phyloP scores from a whole-genome alignment of 805 yeast genomes.

The Kodamaea lidongshanica region DNA sequence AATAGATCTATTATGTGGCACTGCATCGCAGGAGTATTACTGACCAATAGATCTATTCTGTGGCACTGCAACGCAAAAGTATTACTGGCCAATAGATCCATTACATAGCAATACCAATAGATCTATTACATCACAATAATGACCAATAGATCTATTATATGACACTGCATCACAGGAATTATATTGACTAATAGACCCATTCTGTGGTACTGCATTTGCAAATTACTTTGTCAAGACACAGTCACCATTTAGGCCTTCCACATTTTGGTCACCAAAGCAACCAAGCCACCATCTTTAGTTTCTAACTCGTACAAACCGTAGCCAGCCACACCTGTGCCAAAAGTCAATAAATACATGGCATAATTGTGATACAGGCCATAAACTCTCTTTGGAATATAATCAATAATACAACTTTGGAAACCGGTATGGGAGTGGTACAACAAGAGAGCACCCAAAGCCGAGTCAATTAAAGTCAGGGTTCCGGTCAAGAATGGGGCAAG shows the following conservation, averaged over 20 bases:
- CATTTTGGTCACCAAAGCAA: slow-evolving; percentile 39
- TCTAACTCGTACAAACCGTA: slow-evolving; percentile 71
- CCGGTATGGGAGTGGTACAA: slow-evolving; percentile 66
- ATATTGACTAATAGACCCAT: too few relatives aligned
- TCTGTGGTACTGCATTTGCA: too few relatives aligned
- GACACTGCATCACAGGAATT: too few relatives aligned
- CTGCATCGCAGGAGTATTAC: too few relatives aligned
- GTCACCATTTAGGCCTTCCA: slow-evolving; percentile 35
- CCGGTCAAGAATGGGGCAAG: slow-evolving; percentile 57
- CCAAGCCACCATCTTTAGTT: slow-evolving; percentile 58
- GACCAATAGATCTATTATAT: too few relatives aligned
- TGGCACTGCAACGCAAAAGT: too few relatives aligned
- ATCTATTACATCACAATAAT: too few relatives aligned
- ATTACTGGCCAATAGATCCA: too few relatives aligned
- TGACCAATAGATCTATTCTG: too few relatives aligned
- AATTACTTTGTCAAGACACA: too few relatives aligned
- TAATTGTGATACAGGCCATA: slow-evolving; percentile 58
- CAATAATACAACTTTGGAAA: slow-evolving; percentile 69
- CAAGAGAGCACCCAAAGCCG: slow-evolving; percentile 48
- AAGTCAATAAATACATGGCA: slow-evolving; percentile 54
- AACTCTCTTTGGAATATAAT: slow-evolving; percentile 71
- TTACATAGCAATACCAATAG: too few relatives aligned
- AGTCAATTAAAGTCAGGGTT: slow-evolving; percentile 47
- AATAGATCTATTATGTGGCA: too few relatives aligned
- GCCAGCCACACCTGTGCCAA: slow-evolving; percentile 59